Percentiles rank a stretch among this genome's conserved stretches.
Evolutionary conservation across 495 filamentous ascomycete genomes (phyloP).

Genomic region (Penicillium cataractarum): DNA sequence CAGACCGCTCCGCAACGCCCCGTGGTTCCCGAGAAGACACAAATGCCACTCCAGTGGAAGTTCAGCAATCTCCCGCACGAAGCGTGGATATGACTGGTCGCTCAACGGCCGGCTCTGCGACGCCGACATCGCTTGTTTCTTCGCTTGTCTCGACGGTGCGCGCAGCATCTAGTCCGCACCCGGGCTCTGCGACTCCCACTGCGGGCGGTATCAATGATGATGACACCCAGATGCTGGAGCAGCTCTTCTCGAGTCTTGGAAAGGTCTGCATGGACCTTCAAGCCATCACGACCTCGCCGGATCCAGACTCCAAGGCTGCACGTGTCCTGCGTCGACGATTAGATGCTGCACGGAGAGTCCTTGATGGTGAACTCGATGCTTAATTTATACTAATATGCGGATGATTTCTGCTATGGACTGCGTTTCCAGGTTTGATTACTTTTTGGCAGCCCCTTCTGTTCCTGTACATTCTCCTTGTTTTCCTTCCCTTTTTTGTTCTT

Average conservation of each 20-base stretch:
- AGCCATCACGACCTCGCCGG: conserved; percentile 49
- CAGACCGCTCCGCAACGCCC: conserved; percentile 25
- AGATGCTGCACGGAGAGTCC: conserved; percentile 69
- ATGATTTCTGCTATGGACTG: not conserved
- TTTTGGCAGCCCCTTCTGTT: conserved; percentile 18
- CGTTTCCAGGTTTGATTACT: conserved; percentile 9
- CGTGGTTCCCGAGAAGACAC: conserved; percentile 16
- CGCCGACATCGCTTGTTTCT: conserved; percentile 43
- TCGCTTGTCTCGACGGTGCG: conserved; percentile 45
- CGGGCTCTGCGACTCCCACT: conserved; percentile 34
- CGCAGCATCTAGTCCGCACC: conserved; percentile 44
- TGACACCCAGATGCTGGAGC: conserved; percentile 76
- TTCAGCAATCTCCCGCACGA: conserved; percentile 6
- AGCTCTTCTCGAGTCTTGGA: conserved; percentile 72
- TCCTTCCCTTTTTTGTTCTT: conserved; percentile 17
- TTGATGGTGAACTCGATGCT: conserved; percentile 66
- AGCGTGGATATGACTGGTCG: conserved; percentile 20
- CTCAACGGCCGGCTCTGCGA: conserved; percentile 36
- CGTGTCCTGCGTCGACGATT: conserved; percentile 67
- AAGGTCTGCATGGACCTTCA: conserved; percentile 70
- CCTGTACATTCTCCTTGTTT: conserved; percentile 21
- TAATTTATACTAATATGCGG: conserved; percentile 17
- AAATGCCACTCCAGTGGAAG: conserved; percentile 10
- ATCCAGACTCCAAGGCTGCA: conserved; percentile 60
- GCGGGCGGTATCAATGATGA: conserved; percentile 58